Evolutionary conservation across 2,329 filamentous ascomycete genomes (phyloP).

Genomic region (Hypoxylon sp.): DNA sequence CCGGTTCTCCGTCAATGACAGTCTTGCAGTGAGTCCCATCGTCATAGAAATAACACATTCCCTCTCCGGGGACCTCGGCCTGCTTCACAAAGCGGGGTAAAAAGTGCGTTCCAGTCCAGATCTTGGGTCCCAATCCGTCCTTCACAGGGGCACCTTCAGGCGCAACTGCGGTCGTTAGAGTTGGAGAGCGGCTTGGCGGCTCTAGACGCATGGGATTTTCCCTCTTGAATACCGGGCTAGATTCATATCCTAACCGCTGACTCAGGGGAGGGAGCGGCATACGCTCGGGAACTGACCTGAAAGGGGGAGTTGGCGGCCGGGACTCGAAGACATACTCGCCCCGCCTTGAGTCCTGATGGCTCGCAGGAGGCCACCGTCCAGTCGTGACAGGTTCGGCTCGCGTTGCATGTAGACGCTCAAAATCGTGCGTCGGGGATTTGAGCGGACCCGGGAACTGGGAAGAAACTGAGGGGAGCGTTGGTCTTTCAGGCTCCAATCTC

Average conservation of each 20-base stretch:
- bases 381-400: constrained; percentile 45
- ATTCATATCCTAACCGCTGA: constrained; percentile 46
- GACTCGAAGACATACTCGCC: constrained; percentile 62
- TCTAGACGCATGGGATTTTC: constrained; percentile 47
- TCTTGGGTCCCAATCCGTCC: constrained; percentile 74
- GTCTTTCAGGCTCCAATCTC: constrained; percentile 60
- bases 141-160: constrained; percentile 65
- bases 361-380: constrained; percentile 58
- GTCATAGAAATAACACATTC: constrained; percentile 87
- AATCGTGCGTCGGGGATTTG: constrained; percentile 61
- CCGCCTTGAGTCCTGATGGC: constrained; percentile 58
- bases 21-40: constrained; percentile 87
- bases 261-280: constrained; percentile 47
- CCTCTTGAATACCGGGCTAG: constrained; percentile 46
- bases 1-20: constrained; percentile 84
- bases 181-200: constrained; percentile 48
- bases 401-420: constrained; percentile 50
- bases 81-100: constrained; percentile 74
- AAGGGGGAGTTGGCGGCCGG: constrained; percentile 56
- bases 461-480: constrained; percentile 50
- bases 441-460: constrained; percentile 59
- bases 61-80: constrained; percentile 80
- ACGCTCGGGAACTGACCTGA: constrained; percentile 48
- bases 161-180: constrained; percentile 50
- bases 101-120: constrained; percentile 77